A percentile compares a stretch with the other conserved stretches of the same genome.
Conservation (phyloP, 352 stramenopile genomes). For the Globisporangium echinulatum region DNA sequence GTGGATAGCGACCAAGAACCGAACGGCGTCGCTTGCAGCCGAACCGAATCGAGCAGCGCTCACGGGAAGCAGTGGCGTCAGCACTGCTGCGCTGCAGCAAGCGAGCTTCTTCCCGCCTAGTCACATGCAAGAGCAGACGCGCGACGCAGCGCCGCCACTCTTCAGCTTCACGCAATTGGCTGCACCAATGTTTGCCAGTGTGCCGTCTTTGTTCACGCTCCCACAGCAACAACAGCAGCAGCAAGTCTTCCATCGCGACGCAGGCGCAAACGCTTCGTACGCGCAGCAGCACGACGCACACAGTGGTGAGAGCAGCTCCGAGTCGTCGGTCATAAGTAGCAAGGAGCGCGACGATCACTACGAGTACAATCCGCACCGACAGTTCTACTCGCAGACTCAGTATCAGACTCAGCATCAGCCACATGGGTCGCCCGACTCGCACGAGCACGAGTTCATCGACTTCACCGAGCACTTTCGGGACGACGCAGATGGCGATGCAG, state of each 20-base stretch:
- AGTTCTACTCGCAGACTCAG: slow-evolving; percentile 3
- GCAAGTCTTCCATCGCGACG: background rate
- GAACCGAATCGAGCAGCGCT: slow-evolving; percentile 15
- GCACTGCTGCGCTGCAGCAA: slow-evolving; percentile 1
- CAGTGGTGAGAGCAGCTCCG: background rate
- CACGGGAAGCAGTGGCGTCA: background rate
- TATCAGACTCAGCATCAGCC: background rate
- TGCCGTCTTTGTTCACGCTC: background rate
- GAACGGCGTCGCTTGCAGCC: slow-evolving; percentile 17
- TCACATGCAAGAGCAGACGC: background rate
- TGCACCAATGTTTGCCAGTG: too few species aligned
- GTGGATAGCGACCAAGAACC: slow-evolving; percentile 64
- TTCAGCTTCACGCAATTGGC: slow-evolving; percentile 1
- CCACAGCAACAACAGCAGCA: slow-evolving; percentile 1
- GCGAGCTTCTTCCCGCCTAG: slow-evolving; percentile 1
- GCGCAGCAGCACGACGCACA: background rate
- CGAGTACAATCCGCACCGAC: slow-evolving; percentile 20
- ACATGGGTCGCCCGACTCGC: background rate
- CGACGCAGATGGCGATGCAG: slow-evolving; percentile 19
- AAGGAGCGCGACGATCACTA: slow-evolving; percentile 11
- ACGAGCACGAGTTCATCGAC: slow-evolving; percentile 35
- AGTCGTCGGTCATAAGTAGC: background rate
- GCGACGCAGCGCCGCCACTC: background rate
- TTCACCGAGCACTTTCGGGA: slow-evolving; percentile 41
- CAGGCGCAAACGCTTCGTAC: background rate